phyloP scores from a whole-genome alignment of 208 protist species.

The Leishmania major region DNA sequence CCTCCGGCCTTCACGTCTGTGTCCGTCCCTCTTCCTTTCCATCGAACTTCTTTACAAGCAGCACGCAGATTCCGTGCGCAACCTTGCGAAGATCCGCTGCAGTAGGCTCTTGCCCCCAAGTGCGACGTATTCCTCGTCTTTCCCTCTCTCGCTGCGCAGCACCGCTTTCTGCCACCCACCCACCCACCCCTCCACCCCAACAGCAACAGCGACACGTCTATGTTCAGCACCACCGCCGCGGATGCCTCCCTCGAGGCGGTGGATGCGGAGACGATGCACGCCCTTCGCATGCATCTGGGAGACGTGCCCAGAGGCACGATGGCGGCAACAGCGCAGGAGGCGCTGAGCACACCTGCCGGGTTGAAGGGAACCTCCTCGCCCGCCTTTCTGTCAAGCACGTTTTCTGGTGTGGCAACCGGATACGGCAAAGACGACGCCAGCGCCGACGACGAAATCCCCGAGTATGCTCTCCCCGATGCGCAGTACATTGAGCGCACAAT shows the following conservation, averaged over 20 bases:
- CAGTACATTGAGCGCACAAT: slow-evolving; percentile 80
- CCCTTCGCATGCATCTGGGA: slow-evolving; percentile 15
- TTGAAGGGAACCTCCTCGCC: background rate
- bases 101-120: background rate
- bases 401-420: background rate
- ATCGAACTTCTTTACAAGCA: background rate
- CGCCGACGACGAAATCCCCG: slow-evolving; percentile 29
- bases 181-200: background rate
- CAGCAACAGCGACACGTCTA: background rate
- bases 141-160: background rate
- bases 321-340: background rate
- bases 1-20: background rate
- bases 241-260: slow-evolving; percentile 9
- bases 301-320: background rate
- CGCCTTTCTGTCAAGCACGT: background rate
- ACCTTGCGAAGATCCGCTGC: background rate
- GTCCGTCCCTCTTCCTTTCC: background rate
- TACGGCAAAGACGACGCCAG: background rate
- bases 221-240: background rate
- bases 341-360: background rate
- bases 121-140: background rate
- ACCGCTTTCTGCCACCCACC: background rate
- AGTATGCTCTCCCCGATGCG: slow-evolving; percentile 76
- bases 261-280: slow-evolving; percentile 22
- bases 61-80: background rate